Base-by-base conservation (phyloP, 2,329 filamentous ascomycete species). In the Beauveria bassiana region DNA sequence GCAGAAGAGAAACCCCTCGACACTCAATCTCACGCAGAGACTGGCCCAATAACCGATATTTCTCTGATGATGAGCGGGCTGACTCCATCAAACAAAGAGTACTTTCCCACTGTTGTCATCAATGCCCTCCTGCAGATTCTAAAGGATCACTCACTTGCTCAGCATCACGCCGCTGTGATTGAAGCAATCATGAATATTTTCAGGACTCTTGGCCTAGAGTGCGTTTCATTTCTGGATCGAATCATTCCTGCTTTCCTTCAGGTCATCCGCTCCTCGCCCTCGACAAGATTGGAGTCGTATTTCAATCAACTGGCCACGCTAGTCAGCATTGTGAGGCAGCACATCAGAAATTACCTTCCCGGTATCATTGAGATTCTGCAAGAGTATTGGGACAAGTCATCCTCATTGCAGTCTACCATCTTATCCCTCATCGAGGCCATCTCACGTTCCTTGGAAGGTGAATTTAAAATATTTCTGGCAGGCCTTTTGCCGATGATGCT, bases 131-230 rank as follows among this genome's bases (percentile, higher is more conserved):
- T 99, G 69, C 88, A 92, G 61, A 93, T 99, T 66, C 77, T 99
- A 42, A 96, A 93, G 69, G 95, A 99, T 68, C 86, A 87, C 28
- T 98, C 95, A 0, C 80, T 99, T 5, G 85, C 88, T 14, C 90
- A 96, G 69, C 93, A 96, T 68, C 96, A 99, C 70, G 93, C 92
- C 4, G 86, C 89, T 12, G 93, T 98, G 16, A 95, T 99, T 57
- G 95, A 98, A 72, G 95, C 95, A 5, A 96, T 99, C 68, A 98
- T 99, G 87, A 96, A 91, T 68, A 99, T 99, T 63, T 99, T 99
- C 76, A 90, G 95, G 68, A 99, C 96, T 0, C 82, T 99, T 64
- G 95, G 95, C 2, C 78, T 99, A 68, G 96, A 98, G 72, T 99
- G 95, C 72, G 93, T 99, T 9, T 90, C 91, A 0, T 99, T 98